Evolutionary conservation across 2,329 filamentous ascomycete species (phyloP).

Genomic region (Erysiphe pulchra): DNA sequence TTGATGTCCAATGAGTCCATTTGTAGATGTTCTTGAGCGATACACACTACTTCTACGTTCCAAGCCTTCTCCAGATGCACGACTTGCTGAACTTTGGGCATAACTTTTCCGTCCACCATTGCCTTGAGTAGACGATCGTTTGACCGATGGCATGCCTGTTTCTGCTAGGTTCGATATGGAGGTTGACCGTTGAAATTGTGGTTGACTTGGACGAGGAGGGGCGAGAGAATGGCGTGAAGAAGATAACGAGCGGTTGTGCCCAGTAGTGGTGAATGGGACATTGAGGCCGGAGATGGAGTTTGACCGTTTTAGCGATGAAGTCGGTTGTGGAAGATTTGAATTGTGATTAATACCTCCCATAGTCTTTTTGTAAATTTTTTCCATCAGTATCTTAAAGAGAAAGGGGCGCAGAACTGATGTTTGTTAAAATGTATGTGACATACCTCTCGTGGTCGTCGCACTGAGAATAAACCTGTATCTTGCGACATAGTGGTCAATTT

Average conservation of each 20-base stretch:
- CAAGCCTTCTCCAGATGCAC: conserved; percentile 18
- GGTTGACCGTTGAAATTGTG: conserved; percentile 63
- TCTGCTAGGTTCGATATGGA: conserved; percentile 62
- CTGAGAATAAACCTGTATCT: conserved; percentile 70
- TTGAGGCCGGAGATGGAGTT: conserved; percentile 47
- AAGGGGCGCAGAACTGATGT: no score
- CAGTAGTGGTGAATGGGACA: conserved; percentile 31
- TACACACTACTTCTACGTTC: conserved; percentile 65
- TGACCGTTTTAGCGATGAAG: conserved; percentile 82
- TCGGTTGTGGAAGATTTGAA: conserved; percentile 66
- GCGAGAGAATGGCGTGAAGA: conserved; percentile 69
- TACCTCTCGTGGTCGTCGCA: conserved; percentile 79
- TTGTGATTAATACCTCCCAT: conserved; percentile 64
- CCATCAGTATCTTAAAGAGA: no score
- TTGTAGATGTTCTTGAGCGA: conserved; percentile 39
- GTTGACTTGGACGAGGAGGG: conserved; percentile 59
- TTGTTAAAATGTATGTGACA: conserved; percentile 10
- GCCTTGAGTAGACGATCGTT: conserved; percentile 56
- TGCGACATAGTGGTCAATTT: conserved; percentile 55
- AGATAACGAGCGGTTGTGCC: conserved; percentile 61
- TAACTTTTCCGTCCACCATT: conserved; percentile 33
- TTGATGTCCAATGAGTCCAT: conserved; percentile 48
- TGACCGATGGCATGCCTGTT: conserved; percentile 57
- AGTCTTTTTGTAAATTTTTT: conserved; percentile 29
- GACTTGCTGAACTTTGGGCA: conserved; percentile 17